phyloP scores from a whole-genome alignment of 2,329 filamentous ascomycete species.

The Penicillium brasilianum region DNA sequence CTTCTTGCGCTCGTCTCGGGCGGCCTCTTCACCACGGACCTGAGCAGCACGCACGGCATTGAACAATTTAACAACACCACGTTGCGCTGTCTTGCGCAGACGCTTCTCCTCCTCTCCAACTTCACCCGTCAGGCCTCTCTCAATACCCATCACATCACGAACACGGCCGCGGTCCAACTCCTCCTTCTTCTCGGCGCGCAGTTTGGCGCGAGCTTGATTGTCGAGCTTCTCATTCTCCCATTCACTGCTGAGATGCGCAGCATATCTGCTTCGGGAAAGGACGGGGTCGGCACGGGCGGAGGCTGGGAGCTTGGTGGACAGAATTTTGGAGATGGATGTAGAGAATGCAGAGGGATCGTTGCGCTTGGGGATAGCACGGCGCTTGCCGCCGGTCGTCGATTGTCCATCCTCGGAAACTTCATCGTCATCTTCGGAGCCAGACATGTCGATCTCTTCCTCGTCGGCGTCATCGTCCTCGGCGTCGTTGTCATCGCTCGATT shows the following conservation, averaged over 20 bases:
- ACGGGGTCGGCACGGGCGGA: constrained; percentile 86
- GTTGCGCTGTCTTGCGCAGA: constrained; percentile 84
- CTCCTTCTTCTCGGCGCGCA: constrained; percentile 79
- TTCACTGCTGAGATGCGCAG: constrained; percentile 72
- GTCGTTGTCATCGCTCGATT: constrained; percentile 36
- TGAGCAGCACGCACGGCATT: constrained; percentile 94
- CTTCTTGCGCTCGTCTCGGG: constrained; percentile 66
- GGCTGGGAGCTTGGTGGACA: constrained; percentile 83
- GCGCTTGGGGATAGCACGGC: constrained; percentile 64
- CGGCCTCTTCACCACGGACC: constrained; percentile 81
- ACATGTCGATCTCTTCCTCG: constrained; percentile 47
- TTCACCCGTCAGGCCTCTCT: constrained; percentile 57
- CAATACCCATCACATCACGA: constrained; percentile 77
- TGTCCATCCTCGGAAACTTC: constrained; percentile 47
- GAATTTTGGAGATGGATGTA: constrained; percentile 89
- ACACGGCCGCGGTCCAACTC: constrained; percentile 86
- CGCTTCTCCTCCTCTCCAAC: constrained; percentile 74
- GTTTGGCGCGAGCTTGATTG: constrained; percentile 75
- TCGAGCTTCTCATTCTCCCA: constrained; percentile 79
- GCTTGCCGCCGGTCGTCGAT: constrained; percentile 50
- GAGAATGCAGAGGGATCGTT: constrained; percentile 92
- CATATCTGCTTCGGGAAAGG: constrained; percentile 79
- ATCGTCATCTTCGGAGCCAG: constrained; percentile 44
- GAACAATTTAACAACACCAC: constrained; percentile 94
- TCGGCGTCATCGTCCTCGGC: constrained; percentile 39